These are phyloP conservation scores for Diospyros lotus DNA, from an alignment of 148 eudicot genomes.

Conservation along the genomic window DNA sequence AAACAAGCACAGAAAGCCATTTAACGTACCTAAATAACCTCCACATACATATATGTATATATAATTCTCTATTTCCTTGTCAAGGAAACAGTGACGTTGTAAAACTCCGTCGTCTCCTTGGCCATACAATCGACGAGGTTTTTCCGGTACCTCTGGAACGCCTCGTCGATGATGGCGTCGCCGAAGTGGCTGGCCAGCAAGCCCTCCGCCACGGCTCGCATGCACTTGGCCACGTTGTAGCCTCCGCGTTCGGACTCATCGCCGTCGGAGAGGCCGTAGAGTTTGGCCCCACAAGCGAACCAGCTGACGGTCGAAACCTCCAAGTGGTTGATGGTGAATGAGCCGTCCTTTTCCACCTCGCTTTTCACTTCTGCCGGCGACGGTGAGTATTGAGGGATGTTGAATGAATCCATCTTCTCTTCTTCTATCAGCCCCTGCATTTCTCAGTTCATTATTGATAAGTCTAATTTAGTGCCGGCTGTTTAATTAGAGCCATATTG, in stretches of 20 bases:
- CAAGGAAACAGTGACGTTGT: constrained; percentile 15
- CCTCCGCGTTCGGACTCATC: neutral
- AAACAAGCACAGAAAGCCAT: too few relatives aligned
- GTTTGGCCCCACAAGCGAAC: neutral
- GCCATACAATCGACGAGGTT: constrained; percentile 9
- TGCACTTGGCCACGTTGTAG: constrained; percentile 10
- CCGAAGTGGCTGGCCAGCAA: constrained; percentile 13
- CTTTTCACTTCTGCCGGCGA: neutral
- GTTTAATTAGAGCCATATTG: too few relatives aligned
- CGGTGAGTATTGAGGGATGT: constrained; percentile 12
- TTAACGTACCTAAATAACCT: too few relatives aligned
- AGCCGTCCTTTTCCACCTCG: neutral
- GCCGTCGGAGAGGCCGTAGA: neutral
- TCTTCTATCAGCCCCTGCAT: constrained; percentile 15
- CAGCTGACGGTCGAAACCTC: neutral
- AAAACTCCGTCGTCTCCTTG: constrained; percentile 6
- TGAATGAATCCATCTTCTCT: constrained; percentile 13
- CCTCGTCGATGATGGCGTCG: constrained; percentile 7
- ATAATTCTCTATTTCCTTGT: neutral
- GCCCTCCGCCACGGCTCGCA: constrained; percentile 17
- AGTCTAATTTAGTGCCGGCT: too few relatives aligned
- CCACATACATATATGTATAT: too few relatives aligned
- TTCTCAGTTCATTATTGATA: too few relatives aligned
- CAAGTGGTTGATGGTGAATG: neutral
- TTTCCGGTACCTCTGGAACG: constrained; percentile 7